Evolutionary conservation across 73 alveolate genomes (phyloP).

Genomic region (Paramecium sexaurelia): DNA sequence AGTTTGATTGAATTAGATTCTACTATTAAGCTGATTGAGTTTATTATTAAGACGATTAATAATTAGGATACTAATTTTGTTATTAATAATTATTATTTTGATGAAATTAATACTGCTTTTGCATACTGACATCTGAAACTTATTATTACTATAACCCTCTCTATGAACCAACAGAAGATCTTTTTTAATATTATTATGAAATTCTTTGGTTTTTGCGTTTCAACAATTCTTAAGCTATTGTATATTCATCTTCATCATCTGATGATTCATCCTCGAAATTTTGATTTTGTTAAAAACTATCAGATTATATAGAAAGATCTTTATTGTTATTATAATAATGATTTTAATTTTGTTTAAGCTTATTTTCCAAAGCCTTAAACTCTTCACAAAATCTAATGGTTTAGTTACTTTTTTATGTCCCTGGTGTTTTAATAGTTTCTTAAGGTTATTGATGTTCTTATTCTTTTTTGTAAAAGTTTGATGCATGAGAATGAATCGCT

Average conservation of each 20-base stretch:
- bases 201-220: neutral
- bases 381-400: neutral
- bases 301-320: neutral
- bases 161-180: neutral
- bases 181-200: neutral
- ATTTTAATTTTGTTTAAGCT: neutral
- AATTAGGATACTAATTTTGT: neutral
- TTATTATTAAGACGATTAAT: neutral
- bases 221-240: neutral
- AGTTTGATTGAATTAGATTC: neutral
- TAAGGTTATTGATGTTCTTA: neutral
- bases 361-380: neutral
- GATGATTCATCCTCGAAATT: neutral
- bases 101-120: neutral
- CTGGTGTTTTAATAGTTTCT: neutral
- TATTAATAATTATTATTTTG: neutral
- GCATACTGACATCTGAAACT: neutral
- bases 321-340: neutral
- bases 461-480: neutral
- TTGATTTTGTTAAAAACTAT: neutral
- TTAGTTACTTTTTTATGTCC: neutral
- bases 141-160: neutral
- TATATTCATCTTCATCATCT: slow-evolving; percentile 1
- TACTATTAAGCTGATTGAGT: neutral
- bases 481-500: neutral